A percentile compares a stretch with the other conserved stretches of the same genome.
Conservation (phyloP, 73 alveolate species). For the Stentor coeruleus region DNA sequence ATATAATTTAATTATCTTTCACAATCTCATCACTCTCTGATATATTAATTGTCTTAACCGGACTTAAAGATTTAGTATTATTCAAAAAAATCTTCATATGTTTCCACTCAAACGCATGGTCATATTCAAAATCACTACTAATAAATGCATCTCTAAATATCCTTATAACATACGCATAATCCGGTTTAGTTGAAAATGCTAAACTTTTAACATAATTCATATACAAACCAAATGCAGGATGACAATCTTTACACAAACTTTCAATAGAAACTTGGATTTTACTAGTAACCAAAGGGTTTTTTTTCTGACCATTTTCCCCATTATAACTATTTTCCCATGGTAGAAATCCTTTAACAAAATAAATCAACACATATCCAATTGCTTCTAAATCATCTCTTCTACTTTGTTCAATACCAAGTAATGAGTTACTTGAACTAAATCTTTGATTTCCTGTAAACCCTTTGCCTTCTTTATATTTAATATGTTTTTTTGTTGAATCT, state of each 20-base stretch:
- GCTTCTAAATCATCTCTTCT: conserved; percentile 80
- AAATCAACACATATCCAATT: conserved; percentile 58
- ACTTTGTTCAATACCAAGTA: conserved; percentile 57
- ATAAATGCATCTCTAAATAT: conserved; percentile 11
- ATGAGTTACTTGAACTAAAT: conserved; percentile 65
- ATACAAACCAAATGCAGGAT: conserved; percentile 28
- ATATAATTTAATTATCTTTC: too few species aligned
- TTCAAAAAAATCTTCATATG: too few species aligned
- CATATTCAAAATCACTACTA: background rate
- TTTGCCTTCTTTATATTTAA: conserved; percentile 53
- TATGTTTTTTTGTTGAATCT: conserved; percentile 58
- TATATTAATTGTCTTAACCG: too few species aligned
- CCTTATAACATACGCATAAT: conserved; percentile 49
- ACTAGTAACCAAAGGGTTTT: conserved; percentile 26
- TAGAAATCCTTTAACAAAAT: conserved; percentile 48
- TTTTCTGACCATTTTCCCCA: conserved; percentile 31
- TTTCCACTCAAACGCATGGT: conserved; percentile 24
- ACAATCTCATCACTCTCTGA: too few species aligned
- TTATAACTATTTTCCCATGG: conserved; percentile 58
- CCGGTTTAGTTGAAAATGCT: conserved; percentile 87
- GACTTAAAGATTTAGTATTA: too few species aligned
- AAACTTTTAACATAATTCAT: conserved; percentile 69
- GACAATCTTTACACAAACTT: conserved; percentile 19
- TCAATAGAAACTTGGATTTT: conserved; percentile 27
- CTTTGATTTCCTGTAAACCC: conserved; percentile 76